Evolutionary conservation across 768 basidiomycete species (phyloP).

Genomic region (Hypholoma fasciculare): DNA sequence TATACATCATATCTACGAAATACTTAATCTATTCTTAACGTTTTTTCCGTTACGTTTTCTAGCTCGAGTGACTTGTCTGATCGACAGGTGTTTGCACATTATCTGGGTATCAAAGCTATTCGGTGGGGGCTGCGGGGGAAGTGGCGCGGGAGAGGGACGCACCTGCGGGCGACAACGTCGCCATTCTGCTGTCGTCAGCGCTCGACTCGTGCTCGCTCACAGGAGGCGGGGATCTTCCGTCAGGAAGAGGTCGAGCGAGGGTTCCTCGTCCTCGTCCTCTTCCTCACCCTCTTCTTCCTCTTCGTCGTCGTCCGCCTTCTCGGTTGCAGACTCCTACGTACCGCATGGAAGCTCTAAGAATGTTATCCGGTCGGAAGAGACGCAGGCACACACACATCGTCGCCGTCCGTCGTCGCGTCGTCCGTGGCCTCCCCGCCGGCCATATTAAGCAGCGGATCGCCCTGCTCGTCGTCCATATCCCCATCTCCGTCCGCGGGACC

Average conservation of each 20-base stretch:
- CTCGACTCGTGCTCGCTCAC: slow-evolving; percentile 20
- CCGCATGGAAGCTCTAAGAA: background rate
- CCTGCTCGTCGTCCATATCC: slow-evolving; percentile 28
- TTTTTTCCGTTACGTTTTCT: too few species aligned
- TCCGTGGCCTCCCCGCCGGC: slow-evolving; percentile 45
- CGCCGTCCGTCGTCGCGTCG: slow-evolving; percentile 65
- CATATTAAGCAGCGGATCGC: slow-evolving; percentile 28
- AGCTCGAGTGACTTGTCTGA: too few species aligned
- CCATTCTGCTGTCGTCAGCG: slow-evolving; percentile 12
- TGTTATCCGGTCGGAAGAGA: background rate
- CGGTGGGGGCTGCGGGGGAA: too few species aligned
- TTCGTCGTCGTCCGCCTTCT: slow-evolving; percentile 53
- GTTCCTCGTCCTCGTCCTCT: slow-evolving; percentile 26
- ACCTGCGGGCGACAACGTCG: slow-evolving; percentile 14
- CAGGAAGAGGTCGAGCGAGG: slow-evolving; percentile 25
- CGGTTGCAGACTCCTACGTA: slow-evolving; percentile 49
- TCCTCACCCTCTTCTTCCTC: slow-evolving; percentile 28
- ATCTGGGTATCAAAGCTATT: too few species aligned
- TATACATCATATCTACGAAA: too few species aligned
- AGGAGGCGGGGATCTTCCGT: slow-evolving; percentile 23
- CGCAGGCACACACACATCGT: slow-evolving; percentile 55
- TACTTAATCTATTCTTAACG: too few species aligned
- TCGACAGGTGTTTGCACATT: too few species aligned
- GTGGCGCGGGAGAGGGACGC: background rate
- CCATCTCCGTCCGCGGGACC: slow-evolving; percentile 44